These are phyloP conservation scores for Xanthoceras sorbifolium DNA, from an alignment of 345 rosid genomes.

Conservation along the genomic window DNA sequence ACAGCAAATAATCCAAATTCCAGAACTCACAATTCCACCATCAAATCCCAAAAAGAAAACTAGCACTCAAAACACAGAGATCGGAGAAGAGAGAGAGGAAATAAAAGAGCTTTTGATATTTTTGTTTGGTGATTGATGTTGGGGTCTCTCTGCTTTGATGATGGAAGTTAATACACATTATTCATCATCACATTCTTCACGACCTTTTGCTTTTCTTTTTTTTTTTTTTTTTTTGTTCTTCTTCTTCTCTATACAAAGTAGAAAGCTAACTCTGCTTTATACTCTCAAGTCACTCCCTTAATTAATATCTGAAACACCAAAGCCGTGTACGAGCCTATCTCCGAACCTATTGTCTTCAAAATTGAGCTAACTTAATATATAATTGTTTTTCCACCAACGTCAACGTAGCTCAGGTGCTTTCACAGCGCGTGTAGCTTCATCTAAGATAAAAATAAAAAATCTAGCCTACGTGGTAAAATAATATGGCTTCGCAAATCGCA, in stretches of 20 bases:
- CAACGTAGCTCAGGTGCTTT: background rate
- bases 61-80: background rate
- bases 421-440: conserved; percentile 12
- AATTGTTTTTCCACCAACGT: background rate
- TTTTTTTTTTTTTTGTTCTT: background rate
- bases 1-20: background rate
- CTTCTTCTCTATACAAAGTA: background rate
- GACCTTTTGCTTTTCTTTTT: conserved; percentile 21
- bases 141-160: background rate
- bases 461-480: background rate
- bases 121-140: background rate
- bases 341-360: conserved; percentile 20
- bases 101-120: background rate
- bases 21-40: conserved; percentile 17
- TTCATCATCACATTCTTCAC: conserved; percentile 32
- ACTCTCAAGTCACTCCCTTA: background rate
- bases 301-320: background rate
- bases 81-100: conserved; percentile 13
- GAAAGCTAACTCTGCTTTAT: conserved; percentile 27
- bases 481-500: too few relatives aligned
- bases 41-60: conserved; percentile 16
- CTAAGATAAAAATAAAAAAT: background rate
- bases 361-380: background rate
- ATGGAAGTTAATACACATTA: conserved; percentile 11
- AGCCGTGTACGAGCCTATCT: conserved; percentile 16